Base-by-base conservation (phyloP, 257 asterid species). In the Eustoma russellianum region DNA sequence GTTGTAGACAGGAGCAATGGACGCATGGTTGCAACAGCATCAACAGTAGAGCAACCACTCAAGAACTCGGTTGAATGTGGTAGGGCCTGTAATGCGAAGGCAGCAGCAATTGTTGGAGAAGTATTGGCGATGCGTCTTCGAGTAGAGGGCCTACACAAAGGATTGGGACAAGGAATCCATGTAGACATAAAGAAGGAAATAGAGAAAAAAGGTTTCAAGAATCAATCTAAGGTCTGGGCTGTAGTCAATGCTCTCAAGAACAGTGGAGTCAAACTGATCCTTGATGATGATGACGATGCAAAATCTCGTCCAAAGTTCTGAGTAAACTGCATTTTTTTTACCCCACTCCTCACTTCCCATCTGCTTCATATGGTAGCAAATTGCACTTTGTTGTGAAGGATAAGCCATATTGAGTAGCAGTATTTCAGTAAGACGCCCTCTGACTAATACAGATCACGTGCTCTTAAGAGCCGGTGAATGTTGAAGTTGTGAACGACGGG, bases 51-150 rank as follows among this genome's bases (percentile, higher is more conserved):
- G 46, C 95, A 82, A 45, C 41, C 90, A 24, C 76, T 88, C 18
- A 88, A 83, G 57, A 70, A 61, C 45, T 71, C 87, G 2, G 67
- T 85, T 13, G 97, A 85, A 66, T 85, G 95, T 46, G 89, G 97
- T 7, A 81, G 94, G 34, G 61, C 81, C 46, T 85, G 95, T 78
- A 88, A 85, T 13, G 95, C 95, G 2, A 88, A 85, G 64, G 95
- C 97, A 0, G 95, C 97, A 33, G 71, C 83, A 5, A 74, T 80
- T 28, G 95, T 88, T 40, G 97, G 95, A 41, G 97, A 88, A 64
- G 95, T 85, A 33, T 72, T 88, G 66, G 97, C 95, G 3, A 85
- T 79, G 94, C 73, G 97, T 46, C 83, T 88, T 51, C 75, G 77
- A 58, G 91, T 82, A 17, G 97, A 85, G 56, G 97, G 88, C 13